Evolutionary conservation across 352 stramenopile genomes (phyloP), one percentile per base, ranked within the genome.

Genomic region (Peronospora farinosa): DNA sequence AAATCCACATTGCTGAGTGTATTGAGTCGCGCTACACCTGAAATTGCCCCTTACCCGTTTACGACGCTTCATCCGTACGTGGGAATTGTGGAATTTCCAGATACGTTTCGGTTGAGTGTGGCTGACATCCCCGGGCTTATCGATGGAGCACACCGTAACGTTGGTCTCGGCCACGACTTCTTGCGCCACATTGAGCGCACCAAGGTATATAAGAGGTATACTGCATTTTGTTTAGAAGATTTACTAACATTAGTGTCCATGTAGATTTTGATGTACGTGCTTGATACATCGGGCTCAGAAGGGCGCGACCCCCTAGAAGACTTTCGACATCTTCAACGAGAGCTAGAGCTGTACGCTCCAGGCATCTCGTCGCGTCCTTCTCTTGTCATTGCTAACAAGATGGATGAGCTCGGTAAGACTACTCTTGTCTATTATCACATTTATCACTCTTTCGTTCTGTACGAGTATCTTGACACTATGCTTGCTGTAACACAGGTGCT

Each of bases 151-250:
- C 84, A 98, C 46, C 73, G 84, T 9, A 98, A 98, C 54, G 88
- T 96, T 46, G 97, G 97, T n/a, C 73, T 99, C n/a, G 97, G 97
- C 21, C 89, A 97, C 54, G 91, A 97, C 32, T 99, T 99, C 61
- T 67, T 99, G 45, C 75, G 96, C 17, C 97, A 99, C 69, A 97
- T 99, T 39, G 94, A 99, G 67, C 89, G 97, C 28, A 99, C 96
- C 56, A 96, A 96, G 57, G 93, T 98, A 53, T 50, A 37, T 15
- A 31, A 39, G 25, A 35, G 21, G 28, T 39, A 17, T 16, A 7
- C 12, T 49, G 9, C 4, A 10, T 36, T 33, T 48, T 9, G 12
- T 15, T 30, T 41, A 12, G 8, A 13, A 19, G 16, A 5, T 32
- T 23, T 23, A 11, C 27, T 51, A 31, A 52, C 19, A 13, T 16